Base-by-base conservation (phyloP, 2,329 filamentous ascomycete genomes). In the Cladophialophora bantiana region DNA sequence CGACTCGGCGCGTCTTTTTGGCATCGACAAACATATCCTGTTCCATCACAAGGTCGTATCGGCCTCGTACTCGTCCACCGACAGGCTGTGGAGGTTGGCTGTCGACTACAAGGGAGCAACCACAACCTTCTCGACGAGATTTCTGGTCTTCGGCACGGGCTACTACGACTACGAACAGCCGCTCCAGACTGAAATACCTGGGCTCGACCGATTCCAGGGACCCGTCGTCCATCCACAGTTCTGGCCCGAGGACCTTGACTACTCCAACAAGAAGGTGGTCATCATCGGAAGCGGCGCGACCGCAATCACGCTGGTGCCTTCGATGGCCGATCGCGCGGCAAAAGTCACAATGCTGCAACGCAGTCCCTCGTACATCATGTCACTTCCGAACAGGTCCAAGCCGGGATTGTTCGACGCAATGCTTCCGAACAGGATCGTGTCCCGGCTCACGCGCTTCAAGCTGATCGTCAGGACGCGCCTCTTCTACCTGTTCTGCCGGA, bases 311-410 rank as follows among this genome's bases (percentile, higher is more conserved):
- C 82, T 96, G 0, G 77, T 95, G 4, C 92, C 92, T 0, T 85
- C 83, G 53, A 78, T 96, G 42, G 86, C 88, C 0, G 79, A 90
- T 53, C 85, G 84, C 45, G 90, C 90, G 2, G 79, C 78, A 2
- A 84, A 85, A 13, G 87, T 93, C 31, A 94, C 91, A 0, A 92
- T 94, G 86, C 83, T 96, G 2, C 92, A 96, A 78, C 87, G 92
- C 64, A 92, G 88, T 58, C 92, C 92, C 0, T 85, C 84, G 0
- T 94, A 91, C 73, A 83, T 94, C 59, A 70, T 90, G 10, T 64
- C 62, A 6, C n/a, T 58, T 15, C 15, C 53, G 20, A 64, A 64
- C 45, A 32, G 45, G 9, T 20, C 45, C 40, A 26, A 38, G 9
- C 18, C 35, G 9, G n/a, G 45, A 2, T 54, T 35, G 18, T 50